Conservation (phyloP, 116 monocot genomes). For the Papilionanthe hybrid region DNA sequence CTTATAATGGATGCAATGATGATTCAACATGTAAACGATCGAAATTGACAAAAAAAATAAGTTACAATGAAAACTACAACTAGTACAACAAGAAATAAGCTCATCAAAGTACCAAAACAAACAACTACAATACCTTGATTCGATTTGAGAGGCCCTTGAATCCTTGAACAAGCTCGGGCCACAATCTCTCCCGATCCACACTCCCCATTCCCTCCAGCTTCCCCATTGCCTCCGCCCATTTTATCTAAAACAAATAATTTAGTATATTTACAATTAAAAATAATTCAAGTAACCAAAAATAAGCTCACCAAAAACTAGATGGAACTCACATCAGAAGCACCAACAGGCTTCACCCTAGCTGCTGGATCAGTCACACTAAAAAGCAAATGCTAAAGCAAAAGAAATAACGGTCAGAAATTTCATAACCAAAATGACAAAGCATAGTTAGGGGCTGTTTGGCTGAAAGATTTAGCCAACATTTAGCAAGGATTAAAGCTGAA, state of each 20-base stretch:
- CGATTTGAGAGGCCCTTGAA: slow-evolving; percentile 87
- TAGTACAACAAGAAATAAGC: not conserved
- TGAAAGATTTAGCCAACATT: no score
- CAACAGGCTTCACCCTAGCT: slow-evolving; percentile 81
- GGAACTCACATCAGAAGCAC: slow-evolving; percentile 74
- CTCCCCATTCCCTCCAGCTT: slow-evolving; percentile 90
- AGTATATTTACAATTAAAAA: slow-evolving; percentile 4
- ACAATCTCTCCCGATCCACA: slow-evolving; percentile 76
- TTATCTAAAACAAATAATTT: slow-evolving; percentile 52
- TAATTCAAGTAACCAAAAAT: not conserved
- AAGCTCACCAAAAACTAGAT: slow-evolving; percentile 2
- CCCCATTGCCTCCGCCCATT: slow-evolving; percentile 98
- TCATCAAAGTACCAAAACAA: not conserved
- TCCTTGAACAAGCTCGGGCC: slow-evolving; percentile 95
- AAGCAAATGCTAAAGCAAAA: slow-evolving; percentile 44
- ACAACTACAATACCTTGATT: slow-evolving; percentile 49
- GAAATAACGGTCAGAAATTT: no score
- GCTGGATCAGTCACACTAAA: slow-evolving; percentile 87
- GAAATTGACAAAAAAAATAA: not conserved
- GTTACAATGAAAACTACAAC: not conserved
- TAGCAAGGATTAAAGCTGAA: no score
- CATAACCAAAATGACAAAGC: no score
- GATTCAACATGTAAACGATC: not conserved
- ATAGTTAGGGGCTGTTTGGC: no score
- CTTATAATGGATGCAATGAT: not conserved